phyloP scores from a whole-genome alignment of 2,329 filamentous ascomycete genomes.

The Alternaria arborescens region DNA sequence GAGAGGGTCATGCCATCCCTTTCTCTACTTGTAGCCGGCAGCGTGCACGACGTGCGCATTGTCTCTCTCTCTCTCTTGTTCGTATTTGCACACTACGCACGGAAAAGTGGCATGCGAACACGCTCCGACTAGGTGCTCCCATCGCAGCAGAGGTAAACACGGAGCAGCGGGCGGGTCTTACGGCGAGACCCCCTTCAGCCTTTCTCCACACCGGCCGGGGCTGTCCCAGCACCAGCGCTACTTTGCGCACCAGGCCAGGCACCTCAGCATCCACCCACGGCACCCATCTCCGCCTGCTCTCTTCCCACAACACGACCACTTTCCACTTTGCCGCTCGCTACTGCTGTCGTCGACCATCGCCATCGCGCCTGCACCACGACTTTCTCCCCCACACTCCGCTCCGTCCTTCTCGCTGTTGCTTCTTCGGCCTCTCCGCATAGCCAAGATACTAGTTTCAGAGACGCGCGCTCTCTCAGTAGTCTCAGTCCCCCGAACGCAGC shows the following conservation, averaged over 20 bases:
- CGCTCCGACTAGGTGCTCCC: conserved; percentile 3
- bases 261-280: conserved; percentile 2
- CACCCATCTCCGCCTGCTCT: neutral
- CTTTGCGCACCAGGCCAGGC: conserved; percentile 14
- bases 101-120: conserved; percentile 1
- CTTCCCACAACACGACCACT: neutral
- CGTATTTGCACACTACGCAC: neutral
- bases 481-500: conserved; percentile 16
- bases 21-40: neutral
- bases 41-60: neutral
- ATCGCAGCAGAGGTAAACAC: conserved; percentile 5
- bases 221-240: conserved; percentile 19
- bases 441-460: conserved; percentile 40
- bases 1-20: neutral
- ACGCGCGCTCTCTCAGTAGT: conserved; percentile 25
- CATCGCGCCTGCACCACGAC: neutral
- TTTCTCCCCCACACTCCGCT: neutral
- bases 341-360: neutral
- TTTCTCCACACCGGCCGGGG: conserved; percentile 24
- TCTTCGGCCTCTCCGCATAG: conserved; percentile 33
- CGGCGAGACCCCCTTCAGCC: conserved; percentile 21
- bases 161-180: conserved; percentile 14
- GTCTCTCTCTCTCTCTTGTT: no score
- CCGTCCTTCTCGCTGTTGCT: conserved; percentile 3
- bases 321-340: conserved; percentile 16